Percentiles rank a stretch among this genome's conserved stretches.
Evolutionary conservation across 2,329 filamentous ascomycete species (phyloP).

Genomic region (Verticillium albo-atrum): DNA sequence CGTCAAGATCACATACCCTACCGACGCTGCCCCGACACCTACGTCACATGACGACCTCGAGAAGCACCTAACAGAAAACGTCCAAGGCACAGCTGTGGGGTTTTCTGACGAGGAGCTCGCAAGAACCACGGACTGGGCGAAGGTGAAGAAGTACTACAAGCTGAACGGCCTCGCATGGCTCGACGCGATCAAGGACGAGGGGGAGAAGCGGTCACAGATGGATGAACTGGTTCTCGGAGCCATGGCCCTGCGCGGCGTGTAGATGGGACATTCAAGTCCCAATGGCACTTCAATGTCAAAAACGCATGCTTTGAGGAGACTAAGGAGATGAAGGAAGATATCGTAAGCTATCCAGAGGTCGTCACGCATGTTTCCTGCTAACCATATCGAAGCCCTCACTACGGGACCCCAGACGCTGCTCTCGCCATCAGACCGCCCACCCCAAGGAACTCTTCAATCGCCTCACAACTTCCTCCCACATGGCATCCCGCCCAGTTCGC

Average conservation of each 20-base stretch:
- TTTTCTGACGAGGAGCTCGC: slow-evolving; percentile 62
- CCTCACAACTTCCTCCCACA: slow-evolving; percentile 57
- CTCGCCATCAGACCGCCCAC: slow-evolving; percentile 17
- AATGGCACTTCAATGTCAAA: too few relatives aligned
- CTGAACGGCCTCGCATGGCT: slow-evolving; percentile 58
- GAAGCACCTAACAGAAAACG: slow-evolving; percentile 53
- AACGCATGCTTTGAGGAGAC: neutral
- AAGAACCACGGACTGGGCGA: slow-evolving; percentile 57
- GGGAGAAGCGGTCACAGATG: slow-evolving; percentile 46
- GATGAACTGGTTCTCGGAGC: slow-evolving; percentile 68
- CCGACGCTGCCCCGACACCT: slow-evolving; percentile 34
- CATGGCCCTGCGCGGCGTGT: slow-evolving; percentile 68
- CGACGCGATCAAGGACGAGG: slow-evolving; percentile 37
- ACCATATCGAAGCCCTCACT: neutral
- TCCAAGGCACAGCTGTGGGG: slow-evolving; percentile 56
- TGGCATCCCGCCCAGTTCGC: slow-evolving; percentile 55
- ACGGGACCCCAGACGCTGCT: neutral
- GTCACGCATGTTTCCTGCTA: neutral
- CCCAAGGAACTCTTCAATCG: slow-evolving; percentile 42
- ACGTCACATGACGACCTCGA: slow-evolving; percentile 42
- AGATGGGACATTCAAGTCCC: too few relatives aligned
- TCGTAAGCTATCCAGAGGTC: neutral
- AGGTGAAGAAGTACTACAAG: slow-evolving; percentile 84
- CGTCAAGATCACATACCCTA: slow-evolving; percentile 66
- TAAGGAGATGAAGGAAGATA: neutral